Percentiles rank a stretch among this genome's conserved stretches.
Conservation (phyloP, 2,329 filamentous ascomycete species). For the Fusarium albidum region DNA sequence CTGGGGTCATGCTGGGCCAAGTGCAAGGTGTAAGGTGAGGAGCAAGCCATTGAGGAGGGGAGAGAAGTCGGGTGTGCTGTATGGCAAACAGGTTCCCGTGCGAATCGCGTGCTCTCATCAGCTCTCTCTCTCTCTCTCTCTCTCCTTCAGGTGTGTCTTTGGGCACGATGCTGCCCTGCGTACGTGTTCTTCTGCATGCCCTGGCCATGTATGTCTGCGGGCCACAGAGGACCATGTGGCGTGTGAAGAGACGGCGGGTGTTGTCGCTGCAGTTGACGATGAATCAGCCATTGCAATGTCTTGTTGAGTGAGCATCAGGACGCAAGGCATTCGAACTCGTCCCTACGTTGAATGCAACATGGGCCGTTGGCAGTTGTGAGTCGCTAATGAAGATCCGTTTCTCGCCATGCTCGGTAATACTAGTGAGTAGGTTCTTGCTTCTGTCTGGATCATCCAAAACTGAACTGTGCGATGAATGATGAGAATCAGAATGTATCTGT, state of each 20-base stretch:
- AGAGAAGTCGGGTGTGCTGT: slow-evolving; percentile 9
- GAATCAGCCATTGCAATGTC: slow-evolving; percentile 3
- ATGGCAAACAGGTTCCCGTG: slow-evolving; percentile 22
- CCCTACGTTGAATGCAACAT: slow-evolving; percentile 8
- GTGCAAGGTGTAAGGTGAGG: slow-evolving; percentile 22
- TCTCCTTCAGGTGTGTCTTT: slow-evolving; percentile 2
- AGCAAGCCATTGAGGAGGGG: background rate
- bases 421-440: background rate
- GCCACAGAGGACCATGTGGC: background rate
- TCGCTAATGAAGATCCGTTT: slow-evolving; percentile 15
- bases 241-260: background rate
- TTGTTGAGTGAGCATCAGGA: slow-evolving; percentile 7
- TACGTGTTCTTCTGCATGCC: slow-evolving; percentile 2
- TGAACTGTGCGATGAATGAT: no score
- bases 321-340: background rate
- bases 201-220: slow-evolving; percentile 11
- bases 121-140: background rate
- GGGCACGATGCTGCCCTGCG: slow-evolving; percentile 10
- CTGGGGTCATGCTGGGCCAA: slow-evolving; percentile 16
- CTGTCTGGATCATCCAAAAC: background rate
- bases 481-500: no score
- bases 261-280: background rate
- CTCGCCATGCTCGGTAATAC: slow-evolving; percentile 1
- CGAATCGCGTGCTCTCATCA: slow-evolving; percentile 17
- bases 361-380: background rate